These are phyloP conservation scores for Colletotrichum limetticola DNA, from an alignment of 2,329 filamentous ascomycete genomes.

Conservation along the genomic window DNA sequence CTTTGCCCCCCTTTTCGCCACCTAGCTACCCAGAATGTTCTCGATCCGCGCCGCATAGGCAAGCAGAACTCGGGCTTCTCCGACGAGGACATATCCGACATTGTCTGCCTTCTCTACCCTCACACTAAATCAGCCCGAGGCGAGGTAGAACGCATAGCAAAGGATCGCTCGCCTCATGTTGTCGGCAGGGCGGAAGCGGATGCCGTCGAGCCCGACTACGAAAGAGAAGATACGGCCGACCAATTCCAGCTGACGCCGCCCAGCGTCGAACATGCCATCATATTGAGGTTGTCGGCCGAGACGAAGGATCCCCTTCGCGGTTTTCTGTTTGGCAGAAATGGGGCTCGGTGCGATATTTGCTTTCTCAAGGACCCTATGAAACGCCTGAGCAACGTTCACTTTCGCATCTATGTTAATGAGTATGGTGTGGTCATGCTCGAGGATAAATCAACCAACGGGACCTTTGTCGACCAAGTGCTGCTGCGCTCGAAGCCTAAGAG, in stretches of 20 bases:
- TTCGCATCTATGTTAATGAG: constrained; percentile 91
- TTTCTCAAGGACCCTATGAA: constrained; percentile 74
- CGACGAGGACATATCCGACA: constrained; percentile 85
- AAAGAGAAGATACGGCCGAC: constrained; percentile 59
- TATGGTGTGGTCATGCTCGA: constrained; percentile 90
- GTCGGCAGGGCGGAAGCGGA: constrained; percentile 60
- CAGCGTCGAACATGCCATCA: constrained; percentile 74
- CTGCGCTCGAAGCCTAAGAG: constrained; percentile 60
- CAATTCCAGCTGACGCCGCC: constrained; percentile 63
- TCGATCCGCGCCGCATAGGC: constrained; percentile 84
- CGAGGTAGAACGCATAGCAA: constrained; percentile 69
- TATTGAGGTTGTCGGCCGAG: constrained; percentile 80
- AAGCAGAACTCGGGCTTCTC: constrained; percentile 85
- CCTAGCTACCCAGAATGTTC: constrained; percentile 79
- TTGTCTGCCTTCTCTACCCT: constrained; percentile 89
- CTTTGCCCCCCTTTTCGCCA: constrained; percentile 11
- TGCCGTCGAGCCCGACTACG: constrained; percentile 62
- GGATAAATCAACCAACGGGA: constrained; percentile 96
- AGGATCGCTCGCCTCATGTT: constrained; percentile 59
- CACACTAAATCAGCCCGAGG: constrained; percentile 76
- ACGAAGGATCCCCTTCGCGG: constrained; percentile 77
- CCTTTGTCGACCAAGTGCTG: constrained; percentile 80
- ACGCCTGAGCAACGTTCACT: constrained; percentile 93
- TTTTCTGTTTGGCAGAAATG: constrained; percentile 88
- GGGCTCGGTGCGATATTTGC: constrained; percentile 75